A percentile compares a stretch with the other conserved stretches of the same genome.
Conservation (phyloP, 148 eudicot species). For the Vaccinium vitisidaea region DNA sequence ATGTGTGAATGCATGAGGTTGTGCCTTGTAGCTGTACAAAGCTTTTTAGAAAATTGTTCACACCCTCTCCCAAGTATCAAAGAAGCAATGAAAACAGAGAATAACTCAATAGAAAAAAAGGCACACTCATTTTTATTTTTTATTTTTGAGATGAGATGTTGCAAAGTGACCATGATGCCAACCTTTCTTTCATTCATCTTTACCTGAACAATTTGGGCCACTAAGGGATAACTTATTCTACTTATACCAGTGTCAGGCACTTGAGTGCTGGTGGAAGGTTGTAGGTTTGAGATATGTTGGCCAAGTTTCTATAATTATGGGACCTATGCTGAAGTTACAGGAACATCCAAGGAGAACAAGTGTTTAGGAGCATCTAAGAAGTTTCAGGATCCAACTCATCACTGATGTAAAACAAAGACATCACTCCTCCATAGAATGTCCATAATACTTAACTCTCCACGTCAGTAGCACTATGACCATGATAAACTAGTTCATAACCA, state of each 20-base stretch:
- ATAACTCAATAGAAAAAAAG: not conserved
- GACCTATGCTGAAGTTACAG: not conserved
- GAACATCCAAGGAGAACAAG: not conserved
- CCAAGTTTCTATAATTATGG: not conserved
- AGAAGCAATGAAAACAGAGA: not conserved
- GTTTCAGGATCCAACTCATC: not conserved
- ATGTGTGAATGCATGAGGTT: not conserved
- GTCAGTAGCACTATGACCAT: too few species aligned
- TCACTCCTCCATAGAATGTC: not conserved
- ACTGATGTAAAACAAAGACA: not conserved
- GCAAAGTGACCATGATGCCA: not conserved
- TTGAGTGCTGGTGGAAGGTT: not conserved
- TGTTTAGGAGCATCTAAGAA: not conserved
- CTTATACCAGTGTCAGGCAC: not conserved
- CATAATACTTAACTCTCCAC: not conserved
- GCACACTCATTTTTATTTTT: not conserved
- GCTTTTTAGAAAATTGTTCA: not conserved
- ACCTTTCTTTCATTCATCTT: not conserved
- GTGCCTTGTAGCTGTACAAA: not conserved
- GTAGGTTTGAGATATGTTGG: not conserved
- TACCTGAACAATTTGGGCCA: not conserved
- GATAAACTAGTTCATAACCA: not conserved
- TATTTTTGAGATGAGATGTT: not conserved
- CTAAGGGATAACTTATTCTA: not conserved
- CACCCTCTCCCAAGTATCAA: not conserved